Evolutionary conservation across 2,329 filamentous ascomycete species (phyloP).

Genomic region (Penicillium crustosum): DNA sequence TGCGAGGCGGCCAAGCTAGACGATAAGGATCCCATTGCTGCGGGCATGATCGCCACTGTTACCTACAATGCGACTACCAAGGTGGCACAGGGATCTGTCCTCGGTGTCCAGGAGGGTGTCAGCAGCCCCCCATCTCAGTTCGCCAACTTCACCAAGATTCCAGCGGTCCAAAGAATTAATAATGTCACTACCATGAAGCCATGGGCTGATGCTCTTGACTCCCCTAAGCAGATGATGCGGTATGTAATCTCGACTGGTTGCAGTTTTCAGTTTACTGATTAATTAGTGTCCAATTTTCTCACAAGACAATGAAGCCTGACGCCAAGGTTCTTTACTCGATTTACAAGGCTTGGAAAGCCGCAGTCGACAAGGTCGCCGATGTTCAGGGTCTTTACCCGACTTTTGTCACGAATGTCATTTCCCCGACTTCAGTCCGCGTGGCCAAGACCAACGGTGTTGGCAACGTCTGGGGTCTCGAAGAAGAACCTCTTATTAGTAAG

Average conservation of each 20-base stretch:
- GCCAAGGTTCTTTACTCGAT: constrained; percentile 33
- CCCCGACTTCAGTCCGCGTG: constrained; percentile 29
- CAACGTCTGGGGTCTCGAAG: constrained; percentile 41
- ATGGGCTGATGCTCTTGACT: constrained; percentile 30
- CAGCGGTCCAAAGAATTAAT: constrained; percentile 21
- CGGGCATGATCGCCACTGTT: constrained; percentile 36
- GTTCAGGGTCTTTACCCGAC: constrained; percentile 42
- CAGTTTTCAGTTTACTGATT: not conserved
- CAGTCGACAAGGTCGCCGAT: constrained; percentile 36
- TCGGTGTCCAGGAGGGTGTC: constrained; percentile 39
- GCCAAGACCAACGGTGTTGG: constrained; percentile 40
- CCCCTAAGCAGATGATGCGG: constrained; percentile 41
- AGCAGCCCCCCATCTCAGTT: constrained; percentile 36
- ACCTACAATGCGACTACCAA: constrained; percentile 29
- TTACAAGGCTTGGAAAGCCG: constrained; percentile 37
- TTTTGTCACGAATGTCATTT: constrained; percentile 37
- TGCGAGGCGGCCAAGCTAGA: constrained; percentile 26
- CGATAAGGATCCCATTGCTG: constrained; percentile 26
- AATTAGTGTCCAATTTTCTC: constrained; percentile 37
- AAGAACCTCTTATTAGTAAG: constrained; percentile 35
- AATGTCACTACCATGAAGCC: constrained; percentile 30
- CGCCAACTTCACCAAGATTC: constrained; percentile 34
- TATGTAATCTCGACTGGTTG: constrained; percentile 11
- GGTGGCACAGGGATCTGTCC: constrained; percentile 20
- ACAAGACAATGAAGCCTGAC: constrained; percentile 42